Base-by-base conservation (phyloP, 352 stramenopile genomes). In the Blastocystis sp. region DNA sequence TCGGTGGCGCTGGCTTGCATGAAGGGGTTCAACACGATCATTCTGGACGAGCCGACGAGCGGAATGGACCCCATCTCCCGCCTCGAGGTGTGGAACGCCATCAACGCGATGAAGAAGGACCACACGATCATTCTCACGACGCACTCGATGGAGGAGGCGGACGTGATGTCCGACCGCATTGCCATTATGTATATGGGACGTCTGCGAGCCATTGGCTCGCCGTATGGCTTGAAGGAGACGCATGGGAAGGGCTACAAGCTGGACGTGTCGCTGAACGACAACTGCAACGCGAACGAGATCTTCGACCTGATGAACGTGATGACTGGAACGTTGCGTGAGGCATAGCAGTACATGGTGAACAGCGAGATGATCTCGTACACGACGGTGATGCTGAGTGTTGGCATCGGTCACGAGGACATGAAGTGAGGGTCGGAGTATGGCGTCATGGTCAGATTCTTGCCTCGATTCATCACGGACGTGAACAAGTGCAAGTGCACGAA, bases 31-130 rank as follows among this genome's bases (percentile, higher is more conserved):
- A 90, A 31, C n/a, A 90, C 59, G 3, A 33, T 91, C 16, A 65
- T 90, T 51, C 35, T 91, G n/a, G 88, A 91, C 50, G 88, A 91
- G 62, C 88, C 88, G 1, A 91, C 88, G 12, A 90, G 35, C 41
- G 88, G 88, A 66, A 90, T 91, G 79, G 88, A 91, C 61, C 88
- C 88, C 0, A 76, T 90, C 29, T 88, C 88, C 29, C 71, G 77
- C 31, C 39, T 29, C 24, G 70, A 78, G 60, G 67, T 91, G 41
- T 91, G 88, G 88, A 71, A 91, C 29, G 61, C 61, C 2, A 61
- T 91, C 26, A 62, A 35, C 24, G 59, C 51, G 0, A 9, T 90
- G 62, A 91, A 91, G 61, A 79, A 91, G 66, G 66, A 91, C 39
- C 59, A 82, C 37, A 90, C 71, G 3, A 90, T 90, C 1, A 24